Conservation (phyloP, 306 rosid genomes). For the Trifolium repens region DNA sequence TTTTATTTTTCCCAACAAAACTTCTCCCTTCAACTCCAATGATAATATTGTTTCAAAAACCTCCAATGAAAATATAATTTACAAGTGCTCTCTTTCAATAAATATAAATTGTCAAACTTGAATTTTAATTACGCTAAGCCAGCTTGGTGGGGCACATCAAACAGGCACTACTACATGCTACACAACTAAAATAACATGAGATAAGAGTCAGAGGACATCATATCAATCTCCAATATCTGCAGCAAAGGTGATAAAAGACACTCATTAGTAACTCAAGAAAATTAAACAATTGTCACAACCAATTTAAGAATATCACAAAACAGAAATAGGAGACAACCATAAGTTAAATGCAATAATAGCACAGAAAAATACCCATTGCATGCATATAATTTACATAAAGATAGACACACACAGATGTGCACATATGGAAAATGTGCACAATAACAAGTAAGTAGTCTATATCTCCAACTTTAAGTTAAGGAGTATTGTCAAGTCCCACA, state of each 20-base stretch:
- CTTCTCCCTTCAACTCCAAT: slow-evolving; percentile 41
- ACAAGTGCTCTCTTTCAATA: slow-evolving; percentile 28
- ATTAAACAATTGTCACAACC: slow-evolving; percentile 22
- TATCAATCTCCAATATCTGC: slow-evolving; percentile 45
- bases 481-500: background rate
- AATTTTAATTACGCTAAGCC: slow-evolving; percentile 20
- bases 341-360: slow-evolving; percentile 9
- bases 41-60: background rate
- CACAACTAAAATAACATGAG: slow-evolving; percentile 27
- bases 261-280: slow-evolving; percentile 28
- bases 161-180: slow-evolving; percentile 24
- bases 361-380: slow-evolving; percentile 16
- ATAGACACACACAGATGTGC: background rate
- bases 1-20: slow-evolving; percentile 17
- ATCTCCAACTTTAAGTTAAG: background rate
- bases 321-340: slow-evolving; percentile 36
- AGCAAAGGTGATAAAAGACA: slow-evolving; percentile 37
- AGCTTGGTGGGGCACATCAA: slow-evolving; percentile 35
- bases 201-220: slow-evolving; percentile 29
- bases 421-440: slow-evolving; percentile 4
- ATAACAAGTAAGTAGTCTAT: background rate
- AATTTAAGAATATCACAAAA: slow-evolving; percentile 25
- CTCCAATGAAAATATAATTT: slow-evolving; percentile 38
- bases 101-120: slow-evolving; percentile 27
- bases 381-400: background rate